Percentiles rank a stretch among this genome's conserved stretches.
These are phyloP conservation scores for Eremothecium coryli DNA, from an alignment of 1,139 yeast species.

Conservation along the genomic window DNA sequence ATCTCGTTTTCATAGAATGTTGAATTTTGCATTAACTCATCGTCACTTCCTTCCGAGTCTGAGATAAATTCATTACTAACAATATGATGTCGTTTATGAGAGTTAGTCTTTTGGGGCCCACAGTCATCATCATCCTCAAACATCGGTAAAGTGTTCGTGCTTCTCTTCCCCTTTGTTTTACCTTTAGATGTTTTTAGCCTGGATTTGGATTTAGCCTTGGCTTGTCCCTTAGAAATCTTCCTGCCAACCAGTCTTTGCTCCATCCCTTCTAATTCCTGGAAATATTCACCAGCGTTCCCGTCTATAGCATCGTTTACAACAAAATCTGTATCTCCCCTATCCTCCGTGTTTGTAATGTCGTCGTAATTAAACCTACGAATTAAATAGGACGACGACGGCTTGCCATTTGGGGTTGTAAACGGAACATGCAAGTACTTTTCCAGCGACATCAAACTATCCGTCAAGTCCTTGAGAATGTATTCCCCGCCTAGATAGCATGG, in stretches of 20 bases:
- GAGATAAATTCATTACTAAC: constrained; percentile 28
- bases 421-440: constrained; percentile 22
- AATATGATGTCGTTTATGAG: constrained; percentile 5
- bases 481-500: constrained; percentile 12
- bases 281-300: constrained; percentile 22
- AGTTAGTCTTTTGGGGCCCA: neutral
- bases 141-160: too few relatives aligned
- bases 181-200: constrained; percentile 8
- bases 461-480: constrained; percentile 13
- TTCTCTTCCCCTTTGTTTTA: constrained; percentile 7
- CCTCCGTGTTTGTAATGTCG: neutral
- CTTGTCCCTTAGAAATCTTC: constrained; percentile 18
- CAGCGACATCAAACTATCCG: constrained; percentile 14
- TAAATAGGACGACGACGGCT: constrained; percentile 23
- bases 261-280: constrained; percentile 19
- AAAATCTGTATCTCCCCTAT: neutral
- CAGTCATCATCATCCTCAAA: neutral
- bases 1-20: constrained; percentile 30
- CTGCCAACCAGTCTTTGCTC: constrained; percentile 5
- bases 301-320: constrained; percentile 12
- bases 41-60: constrained; percentile 28
- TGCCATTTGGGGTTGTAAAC: constrained; percentile 27
- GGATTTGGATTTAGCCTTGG: constrained; percentile 15
- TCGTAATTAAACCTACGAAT: constrained; percentile 12
- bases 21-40: constrained; percentile 18